A percentile compares a stretch with the other conserved stretches of the same genome.
Evolutionary conservation across 2,329 filamentous ascomycete species (phyloP).

Genomic region (Xylaria hypoxylon): DNA sequence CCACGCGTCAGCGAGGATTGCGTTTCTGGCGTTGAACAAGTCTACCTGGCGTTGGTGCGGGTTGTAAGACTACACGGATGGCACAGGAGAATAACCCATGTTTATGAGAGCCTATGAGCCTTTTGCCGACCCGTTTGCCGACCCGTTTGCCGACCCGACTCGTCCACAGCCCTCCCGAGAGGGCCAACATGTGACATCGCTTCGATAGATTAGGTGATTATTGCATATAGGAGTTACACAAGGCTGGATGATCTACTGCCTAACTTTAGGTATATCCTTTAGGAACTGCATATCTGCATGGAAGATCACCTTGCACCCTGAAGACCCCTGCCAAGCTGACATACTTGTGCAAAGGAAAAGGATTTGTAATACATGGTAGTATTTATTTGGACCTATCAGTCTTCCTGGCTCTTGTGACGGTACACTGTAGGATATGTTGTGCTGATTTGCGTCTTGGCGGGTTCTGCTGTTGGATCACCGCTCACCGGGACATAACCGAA

Average conservation of each 20-base stretch:
- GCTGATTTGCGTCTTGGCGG: constrained; percentile 3
- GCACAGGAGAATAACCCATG: not conserved
- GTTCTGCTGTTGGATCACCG: not conserved
- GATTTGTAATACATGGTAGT: not conserved
- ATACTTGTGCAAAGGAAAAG: too few relatives aligned
- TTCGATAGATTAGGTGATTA: not conserved
- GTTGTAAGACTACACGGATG: not conserved
- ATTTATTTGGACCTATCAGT: not conserved
- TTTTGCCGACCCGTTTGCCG: too few relatives aligned
- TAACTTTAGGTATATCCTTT: not conserved
- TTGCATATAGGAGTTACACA: not conserved
- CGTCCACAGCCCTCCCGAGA: too few relatives aligned
- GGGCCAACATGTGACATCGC: not conserved
- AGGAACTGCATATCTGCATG: not conserved
- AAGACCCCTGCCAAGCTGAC: not conserved
- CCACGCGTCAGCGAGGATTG: not conserved
- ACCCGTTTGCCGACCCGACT: too few relatives aligned
- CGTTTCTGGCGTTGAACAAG: not conserved
- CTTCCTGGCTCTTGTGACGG: not conserved
- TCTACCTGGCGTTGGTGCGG: too few relatives aligned
- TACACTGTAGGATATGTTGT: not conserved
- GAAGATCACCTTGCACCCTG: not conserved
- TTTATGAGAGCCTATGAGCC: not conserved
- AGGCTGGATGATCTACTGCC: not conserved
- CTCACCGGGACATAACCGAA: constrained; percentile 9